Evolutionary conservation across 2,329 filamentous ascomycete genomes (phyloP), one percentile per base, ranked within the genome.

Genomic region (Trichophaea hybrida): DNA sequence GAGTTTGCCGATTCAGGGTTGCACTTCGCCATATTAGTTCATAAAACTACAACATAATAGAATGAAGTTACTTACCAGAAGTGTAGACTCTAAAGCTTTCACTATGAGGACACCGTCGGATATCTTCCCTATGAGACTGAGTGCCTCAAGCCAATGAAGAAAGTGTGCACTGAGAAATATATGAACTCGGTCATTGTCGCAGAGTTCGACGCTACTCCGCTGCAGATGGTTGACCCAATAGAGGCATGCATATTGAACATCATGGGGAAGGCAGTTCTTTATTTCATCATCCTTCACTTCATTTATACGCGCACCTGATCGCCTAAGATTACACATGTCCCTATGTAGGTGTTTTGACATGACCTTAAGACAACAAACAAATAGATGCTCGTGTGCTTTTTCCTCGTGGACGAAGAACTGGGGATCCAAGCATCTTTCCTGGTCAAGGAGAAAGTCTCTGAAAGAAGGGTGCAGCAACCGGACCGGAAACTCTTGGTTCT

Each of bases 391-490:
- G 57, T 69, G 64, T 32, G 59, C 59, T 50, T 57, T 6, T 3
- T 48, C 15, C 49, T 65, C 62, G 56, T 65, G 55, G 24, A 69
- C 55, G 49, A 35, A 55, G 57, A 68, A 66, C 15, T 31, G 32
- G 13, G 44, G 12, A 15, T 57, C 49, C 6, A 8, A 12, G 37
- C 60, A 59, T 59, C 57, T 44, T 59, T 33, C 43, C 31, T 51
- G 44, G 43, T 68, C 61, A 10, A 70, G 51, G 8, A 70, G 64
- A 49, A 69, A 70, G 24, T 69, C 68, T 5, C 64, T 61, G 44
- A 48, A 48, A 48, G 44, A 48, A 8, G 44, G 49, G 31, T 52
- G 49, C 10, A 52, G 31, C 6, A 59, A 69, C 69, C 57, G 70
- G 69, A n/a, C 69, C 58, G 17, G 64, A 53, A 40, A 63, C 51